Evolutionary conservation across 495 filamentous ascomycete genomes (phyloP), one percentile per base, ranked within the genome.

Genomic region (Parathielavia appendiculata): DNA sequence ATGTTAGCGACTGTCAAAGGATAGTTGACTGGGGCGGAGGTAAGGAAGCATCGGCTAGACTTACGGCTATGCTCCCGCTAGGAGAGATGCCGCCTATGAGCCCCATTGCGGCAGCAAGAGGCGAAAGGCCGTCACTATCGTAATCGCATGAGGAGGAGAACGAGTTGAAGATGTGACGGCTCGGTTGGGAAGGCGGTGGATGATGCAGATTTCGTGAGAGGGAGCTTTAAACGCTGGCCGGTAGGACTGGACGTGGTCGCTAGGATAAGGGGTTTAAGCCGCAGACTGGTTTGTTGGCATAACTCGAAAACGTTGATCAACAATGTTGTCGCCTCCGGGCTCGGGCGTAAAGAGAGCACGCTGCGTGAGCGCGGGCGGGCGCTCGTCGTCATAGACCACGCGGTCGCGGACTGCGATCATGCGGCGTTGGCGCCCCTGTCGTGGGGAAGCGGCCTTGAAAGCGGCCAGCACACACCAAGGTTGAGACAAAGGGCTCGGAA

Each of bases 81-180:
- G 91, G 86, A 71, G 91, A 92, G 71, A 96, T 74, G 72, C 86
- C 88, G 74, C 86, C 87, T 73, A 93, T 82, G 68, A 83, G 80
- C 74, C 86, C 84, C 87, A 90, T 90, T 68, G 60, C 69, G 64
- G 63, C 63, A 63, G 63, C 60, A 53, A 54, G 61, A 65, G 56
- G 64, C 47, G 46, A 58, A 23, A 39, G 53, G 51, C 58, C 52
- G 58, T 26, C 22, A 30, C 57, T 67, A 65, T 58, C 47, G 56
- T 47, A 55, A 36, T 63, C 40, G 63, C 68, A 69, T 71, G 61
- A 56, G 59, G 46, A 52, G 35, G 32, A 13, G 32, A 20, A 52
- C 16, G 36, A 17, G 34, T n/a, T 35, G 41, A 32, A 20, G 35
- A 17, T 47, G 53, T n/a, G 38, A 23, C 11, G 49, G 23, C 34